These are phyloP conservation scores for Harringtonia lauricola DNA, from an alignment of 2,329 filamentous ascomycete species.

Conservation along the genomic window DNA sequence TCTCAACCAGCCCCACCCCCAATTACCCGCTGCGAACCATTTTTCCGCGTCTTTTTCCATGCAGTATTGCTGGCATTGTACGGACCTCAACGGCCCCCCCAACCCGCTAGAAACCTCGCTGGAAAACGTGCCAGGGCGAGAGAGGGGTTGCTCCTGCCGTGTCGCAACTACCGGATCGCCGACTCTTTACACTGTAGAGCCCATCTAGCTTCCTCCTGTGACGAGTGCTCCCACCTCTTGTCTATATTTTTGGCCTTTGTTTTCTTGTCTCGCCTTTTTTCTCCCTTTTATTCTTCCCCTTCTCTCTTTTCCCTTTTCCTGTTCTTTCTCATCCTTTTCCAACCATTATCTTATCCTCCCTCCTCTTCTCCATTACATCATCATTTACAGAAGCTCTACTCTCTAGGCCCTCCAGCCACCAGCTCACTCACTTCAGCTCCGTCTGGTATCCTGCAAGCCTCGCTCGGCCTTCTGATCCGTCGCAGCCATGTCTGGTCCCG, in stretches of 20 bases:
- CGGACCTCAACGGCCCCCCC: neutral
- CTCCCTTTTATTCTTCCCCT: neutral
- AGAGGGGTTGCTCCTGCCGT: slow-evolving; percentile 7
- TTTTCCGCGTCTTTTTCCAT: slow-evolving; percentile 8
- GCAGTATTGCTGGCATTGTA: too few relatives aligned
- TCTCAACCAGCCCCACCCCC: slow-evolving; percentile 11
- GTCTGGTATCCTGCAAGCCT: neutral
- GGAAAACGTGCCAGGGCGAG: slow-evolving; percentile 1
- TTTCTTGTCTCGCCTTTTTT: neutral
- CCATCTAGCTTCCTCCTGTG: neutral
- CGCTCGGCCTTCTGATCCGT: neutral
- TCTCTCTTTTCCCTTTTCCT: neutral
- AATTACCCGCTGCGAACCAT: slow-evolving; percentile 2
- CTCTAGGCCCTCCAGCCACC: slow-evolving; percentile 1
- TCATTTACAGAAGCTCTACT: neutral
- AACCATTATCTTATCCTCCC: neutral
- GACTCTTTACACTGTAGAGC: neutral
- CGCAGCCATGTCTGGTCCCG: slow-evolving; percentile 48
- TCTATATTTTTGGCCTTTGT: slow-evolving; percentile 8
- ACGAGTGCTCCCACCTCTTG: neutral
- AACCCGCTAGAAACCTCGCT: slow-evolving; percentile 7
- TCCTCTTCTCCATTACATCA: neutral
- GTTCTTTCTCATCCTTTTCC: neutral
- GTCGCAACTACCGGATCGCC: slow-evolving; percentile 7
- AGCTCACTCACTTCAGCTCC: neutral